A percentile compares a stretch with the other conserved stretches of the same genome.
These are phyloP conservation scores for Acorus calamus DNA, from an alignment of 106 monocot genomes.

Conservation along the genomic window DNA sequence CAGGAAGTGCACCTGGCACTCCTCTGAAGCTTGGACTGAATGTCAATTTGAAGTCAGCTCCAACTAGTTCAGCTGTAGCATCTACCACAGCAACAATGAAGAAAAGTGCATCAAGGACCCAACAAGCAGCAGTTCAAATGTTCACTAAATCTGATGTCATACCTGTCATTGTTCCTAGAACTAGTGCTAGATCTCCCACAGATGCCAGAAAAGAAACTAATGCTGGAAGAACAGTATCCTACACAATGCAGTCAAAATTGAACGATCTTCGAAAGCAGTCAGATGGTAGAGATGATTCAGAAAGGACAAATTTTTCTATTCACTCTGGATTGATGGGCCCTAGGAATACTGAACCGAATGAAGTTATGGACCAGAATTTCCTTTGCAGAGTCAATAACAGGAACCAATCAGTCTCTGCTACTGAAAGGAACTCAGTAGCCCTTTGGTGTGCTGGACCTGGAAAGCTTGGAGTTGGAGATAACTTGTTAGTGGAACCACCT, in stretches of 20 bases:
- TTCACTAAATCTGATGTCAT: conserved; percentile 47
- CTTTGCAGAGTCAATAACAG: conserved; percentile 27
- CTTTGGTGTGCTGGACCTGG: conserved; percentile 16
- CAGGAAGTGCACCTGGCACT: conserved; percentile 44
- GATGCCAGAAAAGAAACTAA: conserved; percentile 46
- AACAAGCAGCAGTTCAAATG: conserved; percentile 27
- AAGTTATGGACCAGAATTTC: conserved; percentile 25
- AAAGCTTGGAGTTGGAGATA: conserved; percentile 27
- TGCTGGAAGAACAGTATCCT: conserved; percentile 28
- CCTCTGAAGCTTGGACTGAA: conserved; percentile 49
- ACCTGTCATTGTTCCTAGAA: conserved; percentile 63
- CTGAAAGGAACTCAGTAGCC: conserved; percentile 31
- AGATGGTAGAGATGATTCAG: conserved; percentile 33
- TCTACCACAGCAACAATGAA: conserved; percentile 25
- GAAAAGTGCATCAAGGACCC: conserved; percentile 50
- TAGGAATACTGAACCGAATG: conserved; percentile 22
- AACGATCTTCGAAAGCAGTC: conserved; percentile 27
- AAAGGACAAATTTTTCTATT: conserved; percentile 13
- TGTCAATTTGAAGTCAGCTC: conserved; percentile 25
- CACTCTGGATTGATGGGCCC: conserved; percentile 8
- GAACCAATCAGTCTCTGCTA: conserved; percentile 20
- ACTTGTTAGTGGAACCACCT: conserved; percentile 29
- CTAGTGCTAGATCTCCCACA: conserved; percentile 30
- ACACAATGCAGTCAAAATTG: conserved; percentile 27
- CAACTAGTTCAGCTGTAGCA: conserved; percentile 27